Base-by-base conservation (phyloP, 352 stramenopile genomes). In the Pythium phragmitis region DNA sequence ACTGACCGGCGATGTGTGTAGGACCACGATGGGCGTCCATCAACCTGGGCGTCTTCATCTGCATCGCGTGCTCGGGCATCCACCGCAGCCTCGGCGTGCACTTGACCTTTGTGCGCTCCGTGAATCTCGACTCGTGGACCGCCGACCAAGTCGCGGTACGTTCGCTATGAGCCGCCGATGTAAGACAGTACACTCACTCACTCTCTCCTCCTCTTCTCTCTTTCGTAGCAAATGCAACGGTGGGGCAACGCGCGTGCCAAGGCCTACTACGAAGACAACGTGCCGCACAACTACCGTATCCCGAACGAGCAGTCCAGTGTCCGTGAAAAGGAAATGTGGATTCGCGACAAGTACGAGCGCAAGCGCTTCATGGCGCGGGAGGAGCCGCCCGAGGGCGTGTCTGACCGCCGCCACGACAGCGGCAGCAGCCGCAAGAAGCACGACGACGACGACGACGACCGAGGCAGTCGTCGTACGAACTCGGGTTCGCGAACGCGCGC, bases 41-140 rank as follows among this genome's bases (percentile, higher is more conserved):
- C 65, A 98, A 96, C 75, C 73, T 98, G 17, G 94, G 94, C 33
- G 90, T 98, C 21, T 98, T 98, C 73, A 93, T 98, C 64, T 98
- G 94, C 77, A 97, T 97, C 67, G 81, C 89, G 50, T 98, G 94
- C 75, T 95, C 90, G 16, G 94, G 92, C 33, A 96, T 98, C 69
- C 94, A 98, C 69, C 88, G 94, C 60, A 94, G 85, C 48, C 77
- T 98, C 53, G 94, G 94, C 57, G 89, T 97, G 33, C 94, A 98
- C 70, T 67, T 98, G 37, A 97, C 89, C 17, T 96, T 98, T 61
- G 94, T 98, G 62, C 87, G 93, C 30, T 97, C 85, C 36, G 87
- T 96, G 16, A 96, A 97, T 67, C 73, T 98, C 47, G 94, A 98
- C 72, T 94, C 91, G n/a, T 98, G 93, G 93, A 97, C 90, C 19